phyloP scores from a whole-genome alignment of 805 yeast genomes.

The Debaryomyces maramus region DNA sequence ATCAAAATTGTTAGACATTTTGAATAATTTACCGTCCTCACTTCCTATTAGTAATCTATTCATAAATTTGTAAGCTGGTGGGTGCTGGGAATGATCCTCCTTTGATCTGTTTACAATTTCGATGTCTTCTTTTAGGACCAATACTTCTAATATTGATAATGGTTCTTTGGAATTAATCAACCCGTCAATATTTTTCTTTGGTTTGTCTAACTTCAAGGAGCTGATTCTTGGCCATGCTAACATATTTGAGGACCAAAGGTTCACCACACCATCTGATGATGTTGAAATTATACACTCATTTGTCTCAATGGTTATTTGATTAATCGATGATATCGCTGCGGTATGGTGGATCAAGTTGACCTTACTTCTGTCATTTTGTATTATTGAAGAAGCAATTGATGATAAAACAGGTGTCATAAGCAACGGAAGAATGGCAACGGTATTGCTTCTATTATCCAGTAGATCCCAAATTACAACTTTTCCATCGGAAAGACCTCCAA shows the following conservation, averaged over 20 bases:
- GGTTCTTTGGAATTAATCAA: slow-evolving; percentile 4
- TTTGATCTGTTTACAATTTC: neutral
- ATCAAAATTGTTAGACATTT: slow-evolving; percentile 16
- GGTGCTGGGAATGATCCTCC: slow-evolving; percentile 1
- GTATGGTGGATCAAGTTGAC: slow-evolving; percentile 15
- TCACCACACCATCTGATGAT: slow-evolving; percentile 28
- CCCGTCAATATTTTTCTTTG: neutral
- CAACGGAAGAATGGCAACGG: slow-evolving; percentile 21
- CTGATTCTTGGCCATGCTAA: slow-evolving; percentile 28
- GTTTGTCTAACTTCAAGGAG: slow-evolving; percentile 13
- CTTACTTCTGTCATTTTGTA: neutral
- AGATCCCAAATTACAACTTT: slow-evolving; percentile 51
- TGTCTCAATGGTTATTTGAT: slow-evolving; percentile 20
- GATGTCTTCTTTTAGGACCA: neutral
- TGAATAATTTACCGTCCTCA: slow-evolving; percentile 18
- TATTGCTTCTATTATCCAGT: slow-evolving; percentile 6
- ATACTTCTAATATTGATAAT: slow-evolving; percentile 2
- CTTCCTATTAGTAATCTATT: slow-evolving; percentile 20
- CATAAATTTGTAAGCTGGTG: slow-evolving; percentile 17
- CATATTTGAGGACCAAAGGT: slow-evolving; percentile 35
- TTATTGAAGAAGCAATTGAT: neutral
- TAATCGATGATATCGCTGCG: slow-evolving; percentile 21
- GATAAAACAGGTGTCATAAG: slow-evolving; percentile 23
- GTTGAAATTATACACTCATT: slow-evolving; percentile 21
- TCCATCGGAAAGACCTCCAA: slow-evolving; percentile 54